Percentiles rank a stretch among this genome's conserved stretches.
These are phyloP conservation scores for Aspergillus incahuasiensis DNA, from an alignment of 495 filamentous ascomycete species.

Conservation along the genomic window DNA sequence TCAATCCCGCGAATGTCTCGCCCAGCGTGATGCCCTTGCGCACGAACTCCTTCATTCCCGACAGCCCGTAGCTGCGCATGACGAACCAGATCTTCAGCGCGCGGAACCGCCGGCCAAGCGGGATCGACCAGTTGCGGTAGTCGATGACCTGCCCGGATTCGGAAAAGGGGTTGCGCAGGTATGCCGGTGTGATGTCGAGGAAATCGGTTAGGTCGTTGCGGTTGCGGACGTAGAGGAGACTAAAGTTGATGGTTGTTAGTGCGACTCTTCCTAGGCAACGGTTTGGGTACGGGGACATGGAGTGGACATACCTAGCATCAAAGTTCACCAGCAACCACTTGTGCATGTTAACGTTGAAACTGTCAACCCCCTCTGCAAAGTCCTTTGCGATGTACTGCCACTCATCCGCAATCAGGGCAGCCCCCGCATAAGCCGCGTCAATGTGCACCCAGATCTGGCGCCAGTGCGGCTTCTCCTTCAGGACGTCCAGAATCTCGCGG, in stretches of 20 bases:
- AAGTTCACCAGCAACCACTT: slow-evolving; percentile 98
- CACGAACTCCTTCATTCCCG: slow-evolving; percentile 71
- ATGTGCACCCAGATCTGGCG: slow-evolving; percentile 83
- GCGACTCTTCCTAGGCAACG: no score
- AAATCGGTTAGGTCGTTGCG: slow-evolving; percentile 71
- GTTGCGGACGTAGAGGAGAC: slow-evolving; percentile 71
- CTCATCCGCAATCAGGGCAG: slow-evolving; percentile 75
- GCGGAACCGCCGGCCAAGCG: slow-evolving; percentile 87
- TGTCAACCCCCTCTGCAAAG: slow-evolving; percentile 66
- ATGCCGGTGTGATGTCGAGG: slow-evolving; percentile 77
- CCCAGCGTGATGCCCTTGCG: slow-evolving; percentile 62
- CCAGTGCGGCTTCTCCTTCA: slow-evolving; percentile 55
- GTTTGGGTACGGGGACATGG: no score
- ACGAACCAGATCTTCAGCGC: slow-evolving; percentile 97
- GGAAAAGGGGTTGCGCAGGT: slow-evolving; percentile 74
- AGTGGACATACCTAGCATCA: slow-evolving; percentile 61
- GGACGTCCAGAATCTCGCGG: slow-evolving; percentile 59
- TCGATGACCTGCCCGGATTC: slow-evolving; percentile 86
- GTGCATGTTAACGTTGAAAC: slow-evolving; percentile 94
- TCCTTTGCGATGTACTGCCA: slow-evolving; percentile 64
- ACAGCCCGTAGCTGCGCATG: slow-evolving; percentile 76
- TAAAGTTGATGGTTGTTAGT: no score
- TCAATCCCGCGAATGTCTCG: slow-evolving; percentile 58
- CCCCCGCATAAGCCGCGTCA: slow-evolving; percentile 93
- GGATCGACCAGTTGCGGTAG: slow-evolving; percentile 98